Conservation (phyloP, 2,329 filamentous ascomycete species). For the Colletotrichum scovillei region DNA sequence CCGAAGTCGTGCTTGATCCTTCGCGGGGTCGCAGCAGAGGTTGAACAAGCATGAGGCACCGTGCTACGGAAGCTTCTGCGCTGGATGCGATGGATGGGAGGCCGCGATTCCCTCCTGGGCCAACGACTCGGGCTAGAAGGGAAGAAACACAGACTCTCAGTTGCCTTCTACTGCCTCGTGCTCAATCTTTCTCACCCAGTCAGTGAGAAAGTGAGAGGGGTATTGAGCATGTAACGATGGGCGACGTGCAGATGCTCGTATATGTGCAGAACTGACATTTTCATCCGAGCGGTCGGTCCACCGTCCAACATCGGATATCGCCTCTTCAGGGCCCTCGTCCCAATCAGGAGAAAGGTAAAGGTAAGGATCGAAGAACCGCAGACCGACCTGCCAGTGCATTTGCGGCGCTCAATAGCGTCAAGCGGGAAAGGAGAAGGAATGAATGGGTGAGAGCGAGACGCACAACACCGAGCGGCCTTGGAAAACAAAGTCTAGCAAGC, state of each 20-base stretch:
- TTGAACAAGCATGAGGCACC: background rate
- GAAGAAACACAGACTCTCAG: background rate
- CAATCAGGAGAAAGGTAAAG: background rate
- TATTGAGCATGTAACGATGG: background rate
- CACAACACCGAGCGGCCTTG: slow-evolving; percentile 2
- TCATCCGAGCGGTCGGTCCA: slow-evolving; percentile 13
- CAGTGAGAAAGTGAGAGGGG: background rate
- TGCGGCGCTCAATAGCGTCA: slow-evolving; percentile 27
- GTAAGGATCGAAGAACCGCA: background rate
- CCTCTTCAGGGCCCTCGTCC: background rate
- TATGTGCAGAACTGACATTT: slow-evolving; percentile 14
- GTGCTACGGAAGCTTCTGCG: background rate
- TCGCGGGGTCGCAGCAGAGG: background rate
- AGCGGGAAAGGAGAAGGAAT: background rate
- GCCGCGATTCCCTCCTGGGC: slow-evolving; percentile 1
- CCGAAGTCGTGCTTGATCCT: slow-evolving; percentile 2
- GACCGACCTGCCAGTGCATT: slow-evolving; percentile 18
- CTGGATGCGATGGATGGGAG: background rate
- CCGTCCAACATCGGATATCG: slow-evolving; percentile 14
- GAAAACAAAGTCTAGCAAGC: background rate
- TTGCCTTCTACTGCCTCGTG: background rate
- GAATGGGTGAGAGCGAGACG: background rate
- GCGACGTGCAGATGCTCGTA: slow-evolving; percentile 11
- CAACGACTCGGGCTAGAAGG: background rate
- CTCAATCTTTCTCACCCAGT: background rate